phyloP scores from a whole-genome alignment of 148 eudicot genomes.

The Rhododendron molle region DNA sequence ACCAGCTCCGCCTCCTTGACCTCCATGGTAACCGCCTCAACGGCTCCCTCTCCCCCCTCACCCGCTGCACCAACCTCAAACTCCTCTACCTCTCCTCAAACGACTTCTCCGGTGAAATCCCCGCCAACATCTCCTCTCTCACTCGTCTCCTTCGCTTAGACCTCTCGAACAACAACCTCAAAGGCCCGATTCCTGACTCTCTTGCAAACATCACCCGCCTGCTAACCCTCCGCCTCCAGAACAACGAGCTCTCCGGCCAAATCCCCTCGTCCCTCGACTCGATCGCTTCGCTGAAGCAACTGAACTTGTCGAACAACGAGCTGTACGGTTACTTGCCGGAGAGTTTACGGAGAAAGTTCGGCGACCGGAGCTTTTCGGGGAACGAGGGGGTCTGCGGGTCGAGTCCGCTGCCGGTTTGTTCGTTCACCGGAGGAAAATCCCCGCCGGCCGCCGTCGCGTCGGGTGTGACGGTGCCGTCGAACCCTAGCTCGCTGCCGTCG shows the following conservation, averaged over 20 bases:
- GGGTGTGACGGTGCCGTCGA: conserved; percentile 53
- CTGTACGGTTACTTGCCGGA: conserved; percentile 47
- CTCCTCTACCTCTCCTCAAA: conserved; percentile 68
- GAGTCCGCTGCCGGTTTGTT: conserved; percentile 45
- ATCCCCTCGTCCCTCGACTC: conserved; percentile 42
- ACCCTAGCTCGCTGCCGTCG: conserved; percentile 50
- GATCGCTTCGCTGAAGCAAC: conserved; percentile 28
- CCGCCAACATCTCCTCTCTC: conserved; percentile 37
- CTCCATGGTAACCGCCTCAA: conserved; percentile 82
- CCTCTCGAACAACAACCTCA: conserved; percentile 66
- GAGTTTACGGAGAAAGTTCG: conserved; percentile 31
- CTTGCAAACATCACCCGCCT: conserved; percentile 41
- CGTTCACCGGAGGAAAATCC: conserved; percentile 23
- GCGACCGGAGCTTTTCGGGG: conserved; percentile 56
- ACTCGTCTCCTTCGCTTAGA: conserved; percentile 62
- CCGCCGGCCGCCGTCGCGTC: conserved; percentile 29
- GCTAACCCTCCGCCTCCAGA: conserved; percentile 57
- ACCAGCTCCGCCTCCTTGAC: conserved; percentile 75
- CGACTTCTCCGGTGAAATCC: conserved; percentile 69
- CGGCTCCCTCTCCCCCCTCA: conserved; percentile 49
- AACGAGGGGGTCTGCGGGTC: conserved; percentile 69
- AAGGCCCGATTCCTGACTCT: conserved; percentile 48
- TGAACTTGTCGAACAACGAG: conserved; percentile 70
- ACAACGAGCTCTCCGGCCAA: conserved; percentile 68
- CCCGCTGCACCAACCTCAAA: conserved; percentile 49